phyloP scores from a whole-genome alignment of 129 eudicot genomes.

The Glebionis coronaria region DNA sequence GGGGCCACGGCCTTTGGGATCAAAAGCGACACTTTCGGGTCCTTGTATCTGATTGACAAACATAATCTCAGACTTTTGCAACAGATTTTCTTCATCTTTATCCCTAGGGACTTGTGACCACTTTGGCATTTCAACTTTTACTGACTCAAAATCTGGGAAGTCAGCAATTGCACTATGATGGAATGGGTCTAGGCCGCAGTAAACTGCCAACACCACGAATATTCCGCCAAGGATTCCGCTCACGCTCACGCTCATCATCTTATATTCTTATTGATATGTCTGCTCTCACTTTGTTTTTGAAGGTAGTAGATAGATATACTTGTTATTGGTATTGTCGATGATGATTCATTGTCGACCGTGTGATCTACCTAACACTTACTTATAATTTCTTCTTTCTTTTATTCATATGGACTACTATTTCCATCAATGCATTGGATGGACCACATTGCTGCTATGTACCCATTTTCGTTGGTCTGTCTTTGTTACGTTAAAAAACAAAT shows the following conservation, averaged over 20 bases:
- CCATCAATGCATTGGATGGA: too few species aligned
- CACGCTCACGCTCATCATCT: conserved; percentile 48
- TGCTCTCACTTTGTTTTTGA: neutral
- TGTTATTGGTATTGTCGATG: too few species aligned
- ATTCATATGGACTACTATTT: too few species aligned
- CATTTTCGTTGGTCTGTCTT: too few species aligned
- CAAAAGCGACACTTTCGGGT: conserved; percentile 86
- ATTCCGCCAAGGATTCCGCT: conserved; percentile 38
- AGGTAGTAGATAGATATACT: too few species aligned
- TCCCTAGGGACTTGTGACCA: conserved; percentile 55
- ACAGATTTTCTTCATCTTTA: conserved; percentile 47
- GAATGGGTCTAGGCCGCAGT: conserved; percentile 82
- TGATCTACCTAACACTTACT: too few species aligned
- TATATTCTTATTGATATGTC: neutral
- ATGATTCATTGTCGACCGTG: too few species aligned
- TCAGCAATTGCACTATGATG: conserved; percentile 59
- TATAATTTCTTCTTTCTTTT: too few species aligned
- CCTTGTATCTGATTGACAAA: conserved; percentile 75
- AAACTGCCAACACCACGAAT: conserved; percentile 49
- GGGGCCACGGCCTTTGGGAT: conserved; percentile 78
- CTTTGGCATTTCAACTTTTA: conserved; percentile 51
- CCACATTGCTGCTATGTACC: too few species aligned
- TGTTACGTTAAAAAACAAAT: too few species aligned
- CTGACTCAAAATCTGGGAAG: conserved; percentile 70
- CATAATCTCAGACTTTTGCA: conserved; percentile 69